phyloP scores from a whole-genome alignment of 306 rosid genomes.

The Pterocarpus santalinus region DNA sequence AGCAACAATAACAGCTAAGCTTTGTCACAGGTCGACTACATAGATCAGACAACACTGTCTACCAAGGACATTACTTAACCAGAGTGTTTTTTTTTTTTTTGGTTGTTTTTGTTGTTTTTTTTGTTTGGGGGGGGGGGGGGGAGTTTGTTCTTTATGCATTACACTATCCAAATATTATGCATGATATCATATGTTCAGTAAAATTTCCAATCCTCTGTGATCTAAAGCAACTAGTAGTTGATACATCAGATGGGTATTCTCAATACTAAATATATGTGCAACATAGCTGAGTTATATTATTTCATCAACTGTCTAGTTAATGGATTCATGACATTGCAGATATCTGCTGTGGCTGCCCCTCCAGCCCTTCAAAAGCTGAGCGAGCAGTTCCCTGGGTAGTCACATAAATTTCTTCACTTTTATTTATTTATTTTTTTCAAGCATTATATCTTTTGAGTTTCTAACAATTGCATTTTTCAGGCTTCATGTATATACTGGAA shows the following conservation, averaged over 20 bases:
- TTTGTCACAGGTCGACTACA: too few species aligned
- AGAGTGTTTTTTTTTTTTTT: not conserved
- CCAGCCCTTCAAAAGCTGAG: conserved; percentile 95
- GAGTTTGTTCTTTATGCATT: not conserved
- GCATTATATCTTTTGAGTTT: not conserved
- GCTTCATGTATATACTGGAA: conserved; percentile 89
- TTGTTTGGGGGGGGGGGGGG: too few species aligned
- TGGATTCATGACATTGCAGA: conserved; percentile 58
- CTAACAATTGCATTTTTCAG: conserved; percentile 55
- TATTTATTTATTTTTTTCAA: conserved; percentile 1
- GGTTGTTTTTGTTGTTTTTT: too few species aligned
- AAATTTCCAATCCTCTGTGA: conserved; percentile 6
- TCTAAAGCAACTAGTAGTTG: not conserved
- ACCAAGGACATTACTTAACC: not conserved
- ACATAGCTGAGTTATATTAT: not conserved
- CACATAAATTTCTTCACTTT: conserved; percentile 28
- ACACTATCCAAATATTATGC: not conserved
- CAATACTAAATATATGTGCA: not conserved
- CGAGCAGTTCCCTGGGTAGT: conserved; percentile 93
- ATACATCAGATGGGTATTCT: not conserved
- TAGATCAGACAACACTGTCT: not conserved
- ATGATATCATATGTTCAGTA: not conserved
- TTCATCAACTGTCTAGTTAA: conserved; percentile 15
- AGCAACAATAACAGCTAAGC: too few species aligned
- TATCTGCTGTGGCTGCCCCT: conserved; percentile 92